These are phyloP conservation scores for Physocladia obscura DNA, from an alignment of 192 early-diverging fungal genomes.

Conservation along the genomic window DNA sequence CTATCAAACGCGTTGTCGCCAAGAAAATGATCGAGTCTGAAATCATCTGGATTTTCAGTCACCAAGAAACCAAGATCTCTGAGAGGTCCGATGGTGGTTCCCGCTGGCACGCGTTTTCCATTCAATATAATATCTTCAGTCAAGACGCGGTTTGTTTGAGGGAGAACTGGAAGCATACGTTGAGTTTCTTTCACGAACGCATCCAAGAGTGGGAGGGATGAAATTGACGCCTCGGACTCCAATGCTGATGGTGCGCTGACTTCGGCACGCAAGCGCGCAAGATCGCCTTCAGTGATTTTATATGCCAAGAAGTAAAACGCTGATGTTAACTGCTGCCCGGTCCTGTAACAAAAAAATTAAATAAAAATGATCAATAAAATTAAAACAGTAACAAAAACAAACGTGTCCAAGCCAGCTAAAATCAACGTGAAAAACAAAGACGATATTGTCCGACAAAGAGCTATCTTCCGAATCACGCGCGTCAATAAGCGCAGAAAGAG, in stretches of 20 bases:
- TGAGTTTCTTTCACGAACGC: conserved; percentile 2
- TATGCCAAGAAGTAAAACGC: not conserved
- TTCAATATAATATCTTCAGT: not conserved
- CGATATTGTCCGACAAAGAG: too few relatives aligned
- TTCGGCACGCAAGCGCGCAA: not conserved
- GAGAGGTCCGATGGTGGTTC: not conserved
- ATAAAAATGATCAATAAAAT: too few relatives aligned
- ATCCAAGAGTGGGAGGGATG: conserved; percentile 1
- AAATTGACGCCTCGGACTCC: not conserved
- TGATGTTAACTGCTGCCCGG: not conserved
- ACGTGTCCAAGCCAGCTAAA: too few relatives aligned
- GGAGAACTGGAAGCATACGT: not conserved
- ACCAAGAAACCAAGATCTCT: not conserved
- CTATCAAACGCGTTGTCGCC: not conserved
- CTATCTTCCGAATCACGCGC: not conserved
- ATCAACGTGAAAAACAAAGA: too few relatives aligned
- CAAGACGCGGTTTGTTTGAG: not conserved
- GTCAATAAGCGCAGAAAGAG: not conserved
- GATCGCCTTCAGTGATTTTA: not conserved
- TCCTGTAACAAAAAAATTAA: too few relatives aligned
- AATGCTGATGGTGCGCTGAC: not conserved
- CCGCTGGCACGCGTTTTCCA: not conserved
- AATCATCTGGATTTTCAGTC: not conserved
- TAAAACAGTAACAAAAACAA: too few relatives aligned
- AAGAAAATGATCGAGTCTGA: not conserved